A percentile compares a stretch with the other conserved stretches of the same genome.
Conservation (phyloP, 1,139 yeast genomes). For the Groenewaldozyma sp. region DNA sequence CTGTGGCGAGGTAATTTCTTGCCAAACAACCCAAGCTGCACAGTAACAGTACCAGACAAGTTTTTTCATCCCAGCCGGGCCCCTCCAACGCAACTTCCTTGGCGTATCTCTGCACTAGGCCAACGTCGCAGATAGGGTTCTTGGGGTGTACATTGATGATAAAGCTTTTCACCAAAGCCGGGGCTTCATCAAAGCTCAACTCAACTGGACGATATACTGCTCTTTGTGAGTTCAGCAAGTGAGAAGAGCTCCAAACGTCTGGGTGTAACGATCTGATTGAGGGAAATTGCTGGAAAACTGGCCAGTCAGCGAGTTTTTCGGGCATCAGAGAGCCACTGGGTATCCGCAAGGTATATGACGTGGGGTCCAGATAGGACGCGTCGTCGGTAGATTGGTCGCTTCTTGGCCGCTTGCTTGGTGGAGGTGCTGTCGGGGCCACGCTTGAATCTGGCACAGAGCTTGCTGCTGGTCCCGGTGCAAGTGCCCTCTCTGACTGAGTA, state of each 20-base stretch:
- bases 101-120: constrained; percentile 12
- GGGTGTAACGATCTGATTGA: constrained; percentile 1
- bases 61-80: constrained; percentile 13
- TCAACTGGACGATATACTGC: neutral
- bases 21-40: constrained; percentile 15
- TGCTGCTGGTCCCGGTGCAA: neutral
- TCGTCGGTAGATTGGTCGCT: neutral
- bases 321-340: neutral
- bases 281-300: constrained; percentile 3
- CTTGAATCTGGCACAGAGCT: neutral
- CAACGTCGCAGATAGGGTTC: constrained; percentile 15
- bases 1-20: constrained; percentile 2
- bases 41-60: constrained; percentile 12
- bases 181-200: constrained; percentile 11
- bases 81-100: constrained; percentile 12
- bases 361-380: neutral
- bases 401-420: constrained; percentile 2
- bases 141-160: constrained; percentile 14
- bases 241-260: neutral
- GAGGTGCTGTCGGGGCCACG: neutral
- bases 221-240: neutral
- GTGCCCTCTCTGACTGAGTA: neutral
- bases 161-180: constrained; percentile 12
- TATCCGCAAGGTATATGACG: neutral
- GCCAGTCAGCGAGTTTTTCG: neutral